Evolutionary conservation across 305 asterid species (phyloP).

Genomic region (Plantago lanceolata): DNA sequence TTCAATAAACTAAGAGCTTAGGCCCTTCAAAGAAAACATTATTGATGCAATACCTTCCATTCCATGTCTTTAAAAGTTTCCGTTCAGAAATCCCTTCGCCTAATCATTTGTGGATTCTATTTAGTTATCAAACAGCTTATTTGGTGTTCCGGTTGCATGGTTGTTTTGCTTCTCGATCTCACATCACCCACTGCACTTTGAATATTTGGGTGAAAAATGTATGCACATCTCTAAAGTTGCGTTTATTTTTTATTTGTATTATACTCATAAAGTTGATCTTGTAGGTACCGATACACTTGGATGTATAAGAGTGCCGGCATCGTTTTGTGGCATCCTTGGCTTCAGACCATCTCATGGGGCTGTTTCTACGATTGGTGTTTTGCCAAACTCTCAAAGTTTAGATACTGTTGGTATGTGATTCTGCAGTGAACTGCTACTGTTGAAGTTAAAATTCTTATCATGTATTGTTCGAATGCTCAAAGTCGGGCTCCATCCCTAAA

Average conservation of each 20-base stretch:
- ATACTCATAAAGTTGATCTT: conserved; percentile 25
- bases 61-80: background rate
- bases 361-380: conserved; percentile 64
- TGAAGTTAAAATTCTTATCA: conserved; percentile 2
- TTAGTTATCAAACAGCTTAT: conserved; percentile 10
- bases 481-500: conserved; percentile 1
- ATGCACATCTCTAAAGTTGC: conserved; percentile 6
- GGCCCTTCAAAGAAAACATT: no score
- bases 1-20: no score
- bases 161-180: conserved; percentile 17
- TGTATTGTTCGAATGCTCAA: conserved; percentile 6
- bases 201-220: background rate
- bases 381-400: conserved; percentile 80
- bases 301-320: conserved; percentile 56
- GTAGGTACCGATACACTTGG: conserved; percentile 68
- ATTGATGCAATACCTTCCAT: background rate
- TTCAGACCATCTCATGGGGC: conserved; percentile 84
- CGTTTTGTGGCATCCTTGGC: conserved; percentile 76
- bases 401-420: conserved; percentile 74
- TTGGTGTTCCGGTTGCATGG: conserved; percentile 16
- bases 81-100: background rate
- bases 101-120: conserved; percentile 9
- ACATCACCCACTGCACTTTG: background rate
- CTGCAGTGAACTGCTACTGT: conserved; percentile 18
- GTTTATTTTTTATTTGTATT: conserved; percentile 17